Base-by-base conservation (phyloP, 2,329 filamentous ascomycete species). In the Fusarium continuum region DNA sequence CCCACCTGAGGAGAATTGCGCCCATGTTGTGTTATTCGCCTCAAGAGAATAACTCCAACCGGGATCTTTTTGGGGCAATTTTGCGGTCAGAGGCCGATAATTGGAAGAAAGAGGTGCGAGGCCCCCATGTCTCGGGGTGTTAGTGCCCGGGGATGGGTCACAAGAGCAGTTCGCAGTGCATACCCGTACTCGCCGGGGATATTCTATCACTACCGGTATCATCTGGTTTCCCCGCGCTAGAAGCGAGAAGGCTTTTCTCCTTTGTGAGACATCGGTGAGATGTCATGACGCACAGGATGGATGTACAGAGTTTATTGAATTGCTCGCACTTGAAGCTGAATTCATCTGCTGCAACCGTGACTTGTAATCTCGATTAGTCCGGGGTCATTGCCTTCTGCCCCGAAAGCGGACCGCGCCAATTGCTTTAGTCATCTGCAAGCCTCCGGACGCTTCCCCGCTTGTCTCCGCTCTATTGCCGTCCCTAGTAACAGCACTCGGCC, bases 321-420 rank as follows among this genome's bases (percentile, higher is more conserved):
- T n/a, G n/a, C n/a, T n/a, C n/a, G n/a, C n/a, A n/a, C n/a, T n/a
- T n/a, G n/a, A n/a, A n/a, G n/a, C n/a, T n/a, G n/a, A n/a, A n/a
- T n/a, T n/a, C n/a, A n/a, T n/a, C n/a, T n/a, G n/a, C n/a, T n/a
- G n/a, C n/a, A n/a, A n/a, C n/a, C n/a, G n/a, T n/a, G n/a, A 17
- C 32, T 9, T 34, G 31, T 17, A 44, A 45, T 46, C 38, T 55
- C 29, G 48, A 43, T 49, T 28, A 22, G 23, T 46, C 41, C 25
- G 26, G 34, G 32, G 40, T 32, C 49, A 46, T 35, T 41, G 49
- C 49, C 17, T 32, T 19, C 8, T n/a, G n/a, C 45, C 38, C 62
- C 61, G 62, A 65, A 57, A 65, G 61, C 56, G 62, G 56, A 55
- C 38, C 55, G n/a, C 49, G 7, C 23, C 14, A 22, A 10, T 29